phyloP scores from a whole-genome alignment of 2,329 filamentous ascomycete genomes.

The Aureobasidium lini region DNA sequence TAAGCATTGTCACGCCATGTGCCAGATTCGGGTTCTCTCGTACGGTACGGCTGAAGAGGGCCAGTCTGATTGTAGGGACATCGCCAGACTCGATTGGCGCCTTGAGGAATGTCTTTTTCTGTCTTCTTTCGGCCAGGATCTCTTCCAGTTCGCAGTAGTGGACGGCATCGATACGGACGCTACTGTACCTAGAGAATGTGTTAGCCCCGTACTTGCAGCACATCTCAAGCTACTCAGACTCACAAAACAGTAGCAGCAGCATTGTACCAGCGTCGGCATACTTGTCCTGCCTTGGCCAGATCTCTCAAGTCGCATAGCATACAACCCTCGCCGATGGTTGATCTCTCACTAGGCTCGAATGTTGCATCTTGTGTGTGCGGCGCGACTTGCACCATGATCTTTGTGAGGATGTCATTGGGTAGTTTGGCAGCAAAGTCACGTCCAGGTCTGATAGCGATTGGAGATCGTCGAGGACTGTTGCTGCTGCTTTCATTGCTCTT shows the following conservation, averaged over 20 bases:
- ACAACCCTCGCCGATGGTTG: slow-evolving; percentile 69
- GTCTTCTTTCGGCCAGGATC: slow-evolving; percentile 69
- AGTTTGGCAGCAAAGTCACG: slow-evolving; percentile 45
- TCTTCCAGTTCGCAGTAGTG: slow-evolving; percentile 91
- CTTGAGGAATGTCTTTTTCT: slow-evolving; percentile 56
- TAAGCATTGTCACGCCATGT: slow-evolving; percentile 66
- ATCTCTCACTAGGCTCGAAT: slow-evolving; percentile 77
- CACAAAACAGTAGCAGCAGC: slow-evolving; percentile 56
- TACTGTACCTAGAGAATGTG: slow-evolving; percentile 59
- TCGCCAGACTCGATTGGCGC: slow-evolving; percentile 63
- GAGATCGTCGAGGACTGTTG: slow-evolving; percentile 17
- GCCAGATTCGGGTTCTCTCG: slow-evolving; percentile 68
- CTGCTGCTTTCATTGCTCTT: slow-evolving; percentile 30
- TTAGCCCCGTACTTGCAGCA: neutral
- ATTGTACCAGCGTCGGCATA: slow-evolving; percentile 63
- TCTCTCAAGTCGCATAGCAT: slow-evolving; percentile 92
- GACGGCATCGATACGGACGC: slow-evolving; percentile 85
- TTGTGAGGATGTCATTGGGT: slow-evolving; percentile 61
- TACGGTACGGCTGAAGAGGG: slow-evolving; percentile 73
- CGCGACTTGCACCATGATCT: slow-evolving; percentile 75
- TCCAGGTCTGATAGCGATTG: slow-evolving; percentile 21
- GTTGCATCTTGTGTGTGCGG: slow-evolving; percentile 71
- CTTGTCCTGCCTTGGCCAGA: slow-evolving; percentile 69
- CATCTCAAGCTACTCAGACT: slow-evolving; percentile 29
- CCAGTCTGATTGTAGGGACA: slow-evolving; percentile 65